Evolutionary conservation across 345 rosid genomes (phyloP).

Genomic region (Populus davidiana): DNA sequence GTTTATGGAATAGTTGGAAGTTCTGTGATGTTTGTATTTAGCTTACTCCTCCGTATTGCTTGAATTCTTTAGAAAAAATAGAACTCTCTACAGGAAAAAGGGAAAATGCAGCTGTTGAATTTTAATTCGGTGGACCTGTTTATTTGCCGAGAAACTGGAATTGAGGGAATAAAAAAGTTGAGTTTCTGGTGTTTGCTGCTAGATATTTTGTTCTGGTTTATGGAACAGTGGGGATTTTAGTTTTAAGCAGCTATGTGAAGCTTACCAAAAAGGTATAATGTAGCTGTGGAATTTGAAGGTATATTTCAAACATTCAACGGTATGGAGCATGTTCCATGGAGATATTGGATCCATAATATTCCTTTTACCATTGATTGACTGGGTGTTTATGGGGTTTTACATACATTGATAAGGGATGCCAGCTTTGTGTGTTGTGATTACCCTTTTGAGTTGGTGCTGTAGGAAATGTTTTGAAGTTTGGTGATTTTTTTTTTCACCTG

Average conservation of each 20-base stretch:
- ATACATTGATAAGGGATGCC: not conserved
- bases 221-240: not conserved
- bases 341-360: not conserved
- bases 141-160: not conserved
- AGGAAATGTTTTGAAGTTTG: not conserved
- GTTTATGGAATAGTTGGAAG: not conserved
- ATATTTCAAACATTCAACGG: no score
- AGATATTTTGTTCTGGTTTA: not conserved
- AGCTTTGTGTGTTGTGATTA: not conserved
- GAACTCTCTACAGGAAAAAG: not conserved
- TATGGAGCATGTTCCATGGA: not conserved
- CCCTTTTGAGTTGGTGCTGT: not conserved
- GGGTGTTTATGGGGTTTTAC: not conserved
- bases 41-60: not conserved
- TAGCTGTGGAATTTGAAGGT: not conserved
- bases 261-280: not conserved
- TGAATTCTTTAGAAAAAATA: no score
- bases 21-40: not conserved
- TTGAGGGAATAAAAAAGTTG: not conserved
- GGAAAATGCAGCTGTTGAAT: not conserved
- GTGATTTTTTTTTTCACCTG: not conserved
- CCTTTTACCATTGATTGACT: not conserved
- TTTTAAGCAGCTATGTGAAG: not conserved
- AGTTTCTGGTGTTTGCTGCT: not conserved
- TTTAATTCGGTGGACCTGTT: not conserved